Conservation (phyloP, 306 rosid genomes). For the Fagus sylvatica region DNA sequence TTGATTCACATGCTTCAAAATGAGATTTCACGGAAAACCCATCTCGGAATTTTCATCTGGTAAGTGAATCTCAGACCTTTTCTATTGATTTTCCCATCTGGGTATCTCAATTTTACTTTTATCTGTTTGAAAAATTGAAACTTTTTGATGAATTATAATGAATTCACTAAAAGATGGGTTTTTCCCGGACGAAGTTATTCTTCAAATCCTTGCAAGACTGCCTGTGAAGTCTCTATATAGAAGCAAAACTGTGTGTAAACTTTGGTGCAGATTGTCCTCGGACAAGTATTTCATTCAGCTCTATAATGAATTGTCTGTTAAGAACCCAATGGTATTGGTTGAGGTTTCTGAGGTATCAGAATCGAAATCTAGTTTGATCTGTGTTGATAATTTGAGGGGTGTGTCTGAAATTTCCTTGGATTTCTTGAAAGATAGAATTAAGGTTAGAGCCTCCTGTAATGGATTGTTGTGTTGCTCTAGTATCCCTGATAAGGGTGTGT, state of each 20-base stretch:
- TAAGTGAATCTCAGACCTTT: constrained; percentile 40
- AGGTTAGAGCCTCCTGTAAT: constrained; percentile 78
- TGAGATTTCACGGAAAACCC: constrained; percentile 33
- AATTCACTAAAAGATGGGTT: constrained; percentile 42
- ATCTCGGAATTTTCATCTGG: constrained; percentile 35
- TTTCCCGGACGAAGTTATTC: constrained; percentile 78
- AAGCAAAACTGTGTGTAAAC: constrained; percentile 63
- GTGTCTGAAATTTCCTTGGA: constrained; percentile 64
- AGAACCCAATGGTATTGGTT: constrained; percentile 67
- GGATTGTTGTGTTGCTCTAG: constrained; percentile 89
- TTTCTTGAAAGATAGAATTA: constrained; percentile 74
- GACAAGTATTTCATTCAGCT: constrained; percentile 66
- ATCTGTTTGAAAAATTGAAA: constrained; percentile 5
- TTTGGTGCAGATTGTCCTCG: constrained; percentile 57
- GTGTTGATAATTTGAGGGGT: constrained; percentile 74
- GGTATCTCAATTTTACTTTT: constrained; percentile 9
- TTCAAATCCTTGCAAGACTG: constrained; percentile 76
- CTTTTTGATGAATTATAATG: constrained; percentile 33
- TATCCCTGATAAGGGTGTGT: constrained; percentile 79
- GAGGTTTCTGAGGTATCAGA: constrained; percentile 64
- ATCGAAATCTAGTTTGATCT: constrained; percentile 60
- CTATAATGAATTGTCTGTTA: constrained; percentile 58
- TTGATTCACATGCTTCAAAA: constrained; percentile 20
- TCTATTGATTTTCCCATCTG: constrained; percentile 18
- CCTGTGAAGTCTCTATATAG: constrained; percentile 71